Evolutionary conservation across 257 asterid genomes (phyloP).

Genomic region (Scutellaria galericulata): DNA sequence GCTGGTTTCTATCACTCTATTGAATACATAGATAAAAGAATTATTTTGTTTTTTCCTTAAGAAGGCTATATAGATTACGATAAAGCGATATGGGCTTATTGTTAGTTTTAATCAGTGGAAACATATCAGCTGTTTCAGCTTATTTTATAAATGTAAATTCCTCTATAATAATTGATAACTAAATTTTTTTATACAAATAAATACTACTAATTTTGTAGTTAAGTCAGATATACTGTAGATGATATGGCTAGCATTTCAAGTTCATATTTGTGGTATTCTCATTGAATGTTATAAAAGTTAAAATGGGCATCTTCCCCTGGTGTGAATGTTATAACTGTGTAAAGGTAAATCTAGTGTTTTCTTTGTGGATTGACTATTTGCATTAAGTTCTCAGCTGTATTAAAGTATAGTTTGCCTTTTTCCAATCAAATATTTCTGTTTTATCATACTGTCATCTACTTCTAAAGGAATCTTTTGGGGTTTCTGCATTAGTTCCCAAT

Average conservation of each 20-base stretch:
- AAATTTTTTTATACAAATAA: not conserved
- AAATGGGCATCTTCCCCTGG: not conserved
- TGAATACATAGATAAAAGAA: not conserved
- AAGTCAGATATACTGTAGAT: not conserved
- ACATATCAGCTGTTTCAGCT: constrained; percentile 5
- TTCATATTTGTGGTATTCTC: not conserved
- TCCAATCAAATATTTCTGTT: constrained; percentile 20
- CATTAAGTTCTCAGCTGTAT: not conserved
- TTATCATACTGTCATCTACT: constrained; percentile 10
- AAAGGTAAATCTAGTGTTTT: constrained; percentile 1
- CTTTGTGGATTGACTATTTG: constrained; percentile 11
- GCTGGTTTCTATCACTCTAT: not conserved
- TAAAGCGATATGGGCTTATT: constrained; percentile 3
- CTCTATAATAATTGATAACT: not conserved
- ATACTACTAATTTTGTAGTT: not conserved
- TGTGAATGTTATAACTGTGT: not conserved
- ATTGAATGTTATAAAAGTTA: not conserved
- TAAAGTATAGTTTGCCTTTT: not conserved
- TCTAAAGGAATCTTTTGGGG: constrained; percentile 16
- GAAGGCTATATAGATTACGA: constrained; percentile 4
- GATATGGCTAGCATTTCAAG: not conserved
- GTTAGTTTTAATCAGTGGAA: not conserved
- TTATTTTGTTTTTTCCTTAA: not conserved
- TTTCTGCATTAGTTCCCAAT: not conserved
- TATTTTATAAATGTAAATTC: not conserved